These are phyloP conservation scores for Triadica sebifera DNA, from an alignment of 345 rosid genomes.

Conservation along the genomic window DNA sequence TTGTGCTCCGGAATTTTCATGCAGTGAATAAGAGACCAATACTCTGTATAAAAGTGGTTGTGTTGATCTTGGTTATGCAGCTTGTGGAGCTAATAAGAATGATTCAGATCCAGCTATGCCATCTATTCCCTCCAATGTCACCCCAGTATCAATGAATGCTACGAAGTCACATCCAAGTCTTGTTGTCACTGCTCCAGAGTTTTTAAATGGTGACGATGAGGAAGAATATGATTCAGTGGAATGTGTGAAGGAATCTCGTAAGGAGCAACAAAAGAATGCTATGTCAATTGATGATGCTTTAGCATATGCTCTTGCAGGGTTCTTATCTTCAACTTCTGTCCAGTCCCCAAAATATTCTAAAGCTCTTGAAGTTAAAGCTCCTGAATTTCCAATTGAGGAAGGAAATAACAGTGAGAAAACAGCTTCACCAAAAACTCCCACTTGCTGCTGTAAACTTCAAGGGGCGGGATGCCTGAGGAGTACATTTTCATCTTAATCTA, in stretches of 20 bases:
- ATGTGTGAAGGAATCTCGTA: conserved; percentile 23
- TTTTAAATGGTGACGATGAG: conserved; percentile 43
- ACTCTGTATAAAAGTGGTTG: conserved; percentile 36
- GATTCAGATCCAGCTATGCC: conserved; percentile 12
- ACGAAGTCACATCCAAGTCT: conserved; percentile 38
- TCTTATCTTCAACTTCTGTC: conserved; percentile 50
- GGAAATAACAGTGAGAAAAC: conserved; percentile 32
- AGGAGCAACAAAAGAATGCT: conserved; percentile 35
- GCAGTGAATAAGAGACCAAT: conserved; percentile 46
- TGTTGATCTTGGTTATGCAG: conserved; percentile 24
- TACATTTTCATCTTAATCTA: conserved; percentile 16
- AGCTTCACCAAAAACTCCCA: conserved; percentile 24
- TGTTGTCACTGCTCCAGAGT: conserved; percentile 45
- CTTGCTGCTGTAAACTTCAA: conserved; percentile 23
- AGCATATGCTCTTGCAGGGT: conserved; percentile 75
- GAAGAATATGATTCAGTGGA: conserved; percentile 32
- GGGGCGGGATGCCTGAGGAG: conserved; percentile 17
- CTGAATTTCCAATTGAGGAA: conserved; percentile 62
- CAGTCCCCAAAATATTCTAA: conserved; percentile 38
- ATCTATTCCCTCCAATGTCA: conserved; percentile 21
- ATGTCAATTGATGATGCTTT: conserved; percentile 75
- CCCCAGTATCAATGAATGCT: conserved; percentile 22
- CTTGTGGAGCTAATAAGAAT: conserved; percentile 29
- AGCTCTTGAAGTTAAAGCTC: conserved; percentile 50
- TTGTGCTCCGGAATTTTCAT: conserved; percentile 60